Percentiles rank a stretch among this genome's conserved stretches.
Conservation (phyloP, 805 yeast genomes). For the Candida loeiensis region DNA sequence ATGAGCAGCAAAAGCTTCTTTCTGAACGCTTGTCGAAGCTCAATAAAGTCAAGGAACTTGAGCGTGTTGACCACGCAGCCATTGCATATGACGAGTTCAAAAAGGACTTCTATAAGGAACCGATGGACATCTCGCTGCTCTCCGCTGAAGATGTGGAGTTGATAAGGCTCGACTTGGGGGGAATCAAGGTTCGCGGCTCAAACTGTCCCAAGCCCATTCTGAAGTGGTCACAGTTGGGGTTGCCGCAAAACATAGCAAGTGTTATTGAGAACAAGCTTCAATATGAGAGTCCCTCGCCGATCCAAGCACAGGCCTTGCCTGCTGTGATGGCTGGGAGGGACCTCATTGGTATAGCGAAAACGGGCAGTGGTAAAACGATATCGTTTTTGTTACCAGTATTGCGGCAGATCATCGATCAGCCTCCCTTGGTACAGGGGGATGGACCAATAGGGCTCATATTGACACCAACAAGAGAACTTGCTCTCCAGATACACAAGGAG, state of each 20-base stretch:
- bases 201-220: conserved; percentile 61
- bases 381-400: conserved; percentile 82
- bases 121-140: conserved; percentile 47
- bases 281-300: conserved; percentile 72
- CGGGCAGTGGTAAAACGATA: conserved; percentile 95
- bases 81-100: conserved; percentile 51
- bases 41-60: conserved; percentile 49
- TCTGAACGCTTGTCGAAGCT: conserved; percentile 38
- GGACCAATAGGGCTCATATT: conserved; percentile 79
- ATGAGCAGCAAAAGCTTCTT: conserved; percentile 29
- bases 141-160: conserved; percentile 54
- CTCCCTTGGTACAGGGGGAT: conserved; percentile 40
- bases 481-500: conserved; percentile 75
- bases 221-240: conserved; percentile 79
- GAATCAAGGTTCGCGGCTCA: conserved; percentile 63
- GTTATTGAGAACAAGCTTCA: conserved; percentile 48
- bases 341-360: conserved; percentile 89
- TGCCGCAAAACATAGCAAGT: conserved; percentile 56
- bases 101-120: conserved; percentile 61
- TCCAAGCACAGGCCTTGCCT: conserved; percentile 89
- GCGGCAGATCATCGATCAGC: conserved; percentile 77
- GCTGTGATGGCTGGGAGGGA: conserved; percentile 87
- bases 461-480: conserved; percentile 92
- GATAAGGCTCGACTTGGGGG: conserved; percentile 51
- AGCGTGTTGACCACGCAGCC: conserved; percentile 43